Conservation (phyloP, 2,329 filamentous ascomycete species). For the Cordyceps javanica region DNA sequence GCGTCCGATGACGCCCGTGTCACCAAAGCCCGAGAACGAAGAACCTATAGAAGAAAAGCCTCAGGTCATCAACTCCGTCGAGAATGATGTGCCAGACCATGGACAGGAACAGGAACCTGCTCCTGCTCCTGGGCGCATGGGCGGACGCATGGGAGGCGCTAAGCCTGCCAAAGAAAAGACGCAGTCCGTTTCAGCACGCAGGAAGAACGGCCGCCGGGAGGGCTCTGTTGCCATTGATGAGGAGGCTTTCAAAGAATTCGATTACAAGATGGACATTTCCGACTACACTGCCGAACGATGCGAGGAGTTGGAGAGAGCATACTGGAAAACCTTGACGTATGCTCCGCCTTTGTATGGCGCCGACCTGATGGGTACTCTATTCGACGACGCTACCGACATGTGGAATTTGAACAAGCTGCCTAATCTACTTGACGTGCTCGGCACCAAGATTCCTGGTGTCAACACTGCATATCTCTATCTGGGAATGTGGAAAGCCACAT, state of each 20-base stretch:
- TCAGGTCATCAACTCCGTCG: conserved; percentile 21
- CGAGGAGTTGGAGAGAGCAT: conserved; percentile 86
- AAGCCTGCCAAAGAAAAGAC: conserved; percentile 52
- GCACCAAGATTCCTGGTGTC: conserved; percentile 92
- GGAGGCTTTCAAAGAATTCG: conserved; percentile 81
- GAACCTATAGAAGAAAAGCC: conserved; percentile 22
- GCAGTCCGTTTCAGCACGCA: conserved; percentile 76
- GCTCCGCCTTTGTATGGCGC: conserved; percentile 92
- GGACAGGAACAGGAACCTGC: conserved; percentile 33
- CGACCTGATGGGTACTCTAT: conserved; percentile 92
- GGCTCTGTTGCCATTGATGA: conserved; percentile 78
- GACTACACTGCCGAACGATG: conserved; percentile 89
- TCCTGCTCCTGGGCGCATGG: conserved; percentile 17
- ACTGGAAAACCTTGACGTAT: conserved; percentile 97
- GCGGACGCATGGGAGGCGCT: conserved; percentile 37
- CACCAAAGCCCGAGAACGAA: conserved; percentile 37
- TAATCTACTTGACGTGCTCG: conserved; percentile 87
- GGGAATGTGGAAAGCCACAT: conserved; percentile 99
- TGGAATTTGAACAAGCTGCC: conserved; percentile 97
- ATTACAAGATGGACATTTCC: conserved; percentile 81
- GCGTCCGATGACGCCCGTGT: conserved; percentile 53
- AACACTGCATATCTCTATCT: conserved; percentile 97
- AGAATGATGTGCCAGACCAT: conserved; percentile 35
- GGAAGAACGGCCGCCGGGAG: conserved; percentile 79
- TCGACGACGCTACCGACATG: conserved; percentile 72